These are phyloP conservation scores for Mycena metata DNA, from an alignment of 768 basidiomycete genomes.

Conservation along the genomic window DNA sequence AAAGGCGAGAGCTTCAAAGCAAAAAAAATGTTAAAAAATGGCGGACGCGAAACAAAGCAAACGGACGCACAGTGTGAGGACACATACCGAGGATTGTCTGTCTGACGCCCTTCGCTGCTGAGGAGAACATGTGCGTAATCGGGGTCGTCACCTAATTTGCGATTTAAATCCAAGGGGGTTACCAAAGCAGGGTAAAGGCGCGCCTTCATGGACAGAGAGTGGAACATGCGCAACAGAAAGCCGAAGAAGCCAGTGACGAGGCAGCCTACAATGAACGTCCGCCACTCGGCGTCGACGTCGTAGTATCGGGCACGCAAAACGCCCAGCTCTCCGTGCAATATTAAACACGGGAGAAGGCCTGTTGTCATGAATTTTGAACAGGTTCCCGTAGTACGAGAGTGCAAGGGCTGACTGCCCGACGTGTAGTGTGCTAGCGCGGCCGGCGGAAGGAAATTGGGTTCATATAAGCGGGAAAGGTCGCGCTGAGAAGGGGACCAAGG, in stretches of 20 bases:
- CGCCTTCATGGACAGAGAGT: constrained; percentile 80
- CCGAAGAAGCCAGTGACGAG: constrained; percentile 73
- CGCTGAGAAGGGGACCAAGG: too few relatives aligned
- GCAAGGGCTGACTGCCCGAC: constrained; percentile 45
- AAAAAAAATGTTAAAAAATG: constrained; percentile 18
- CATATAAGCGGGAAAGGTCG: too few relatives aligned
- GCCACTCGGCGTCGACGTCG: constrained; percentile 20
- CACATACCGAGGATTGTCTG: constrained; percentile 76
- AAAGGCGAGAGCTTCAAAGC: constrained; percentile 64
- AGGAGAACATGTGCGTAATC: constrained; percentile 87
- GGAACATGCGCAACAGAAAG: constrained; percentile 85
- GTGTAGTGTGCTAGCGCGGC: too few relatives aligned
- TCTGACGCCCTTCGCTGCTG: constrained; percentile 82
- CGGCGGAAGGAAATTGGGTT: too few relatives aligned
- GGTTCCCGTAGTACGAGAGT: constrained; percentile 29
- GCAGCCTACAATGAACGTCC: constrained; percentile 40
- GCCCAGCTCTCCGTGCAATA: constrained; percentile 28
- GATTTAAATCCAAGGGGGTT: neutral
- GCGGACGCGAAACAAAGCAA: constrained; percentile 1
- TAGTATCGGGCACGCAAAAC: constrained; percentile 10
- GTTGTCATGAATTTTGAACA: constrained; percentile 22
- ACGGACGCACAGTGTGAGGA: constrained; percentile 64
- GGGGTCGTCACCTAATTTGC: constrained; percentile 70
- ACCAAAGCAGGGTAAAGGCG: neutral
- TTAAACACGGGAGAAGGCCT: constrained; percentile 14